Conservation (phyloP, 805 yeast species). For the Pichia sporocuriosa region DNA sequence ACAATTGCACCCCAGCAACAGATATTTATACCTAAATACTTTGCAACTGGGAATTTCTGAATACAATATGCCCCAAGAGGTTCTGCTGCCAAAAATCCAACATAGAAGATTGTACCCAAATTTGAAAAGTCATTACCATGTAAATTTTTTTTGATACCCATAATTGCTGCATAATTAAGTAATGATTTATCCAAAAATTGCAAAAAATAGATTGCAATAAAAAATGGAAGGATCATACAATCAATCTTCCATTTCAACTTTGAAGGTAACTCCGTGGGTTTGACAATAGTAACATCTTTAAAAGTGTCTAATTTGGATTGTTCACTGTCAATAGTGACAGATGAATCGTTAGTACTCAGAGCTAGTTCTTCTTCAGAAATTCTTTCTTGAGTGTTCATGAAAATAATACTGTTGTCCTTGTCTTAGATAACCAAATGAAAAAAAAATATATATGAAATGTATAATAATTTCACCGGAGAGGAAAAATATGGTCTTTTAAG, state of each 20-base stretch:
- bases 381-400: too few species aligned
- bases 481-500: too few species aligned
- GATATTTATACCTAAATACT: slow-evolving; percentile 24
- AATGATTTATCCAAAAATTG: slow-evolving; percentile 42
- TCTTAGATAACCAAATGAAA: too few species aligned
- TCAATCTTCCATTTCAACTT: slow-evolving; percentile 12
- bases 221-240: slow-evolving; percentile 10
- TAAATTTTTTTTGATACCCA: slow-evolving; percentile 32
- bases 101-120: slow-evolving; percentile 36
- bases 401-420: too few species aligned
- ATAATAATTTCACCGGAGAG: too few species aligned
- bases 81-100: slow-evolving; percentile 41
- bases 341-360: too few species aligned
- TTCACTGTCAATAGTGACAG: background rate
- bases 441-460: too few species aligned
- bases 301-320: background rate
- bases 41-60: slow-evolving; percentile 32
- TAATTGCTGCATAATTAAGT: slow-evolving; percentile 54
- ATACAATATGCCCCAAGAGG: slow-evolving; percentile 35
- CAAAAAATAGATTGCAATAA: slow-evolving; percentile 7
- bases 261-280: background rate
- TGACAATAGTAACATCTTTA: background rate
- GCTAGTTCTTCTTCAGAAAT: too few species aligned
- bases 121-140: slow-evolving; percentile 14
- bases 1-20: slow-evolving; percentile 32